Percentiles rank a stretch among this genome's conserved stretches.
Evolutionary conservation across 805 yeast species (phyloP).

Genomic region (Pichia exigua): DNA sequence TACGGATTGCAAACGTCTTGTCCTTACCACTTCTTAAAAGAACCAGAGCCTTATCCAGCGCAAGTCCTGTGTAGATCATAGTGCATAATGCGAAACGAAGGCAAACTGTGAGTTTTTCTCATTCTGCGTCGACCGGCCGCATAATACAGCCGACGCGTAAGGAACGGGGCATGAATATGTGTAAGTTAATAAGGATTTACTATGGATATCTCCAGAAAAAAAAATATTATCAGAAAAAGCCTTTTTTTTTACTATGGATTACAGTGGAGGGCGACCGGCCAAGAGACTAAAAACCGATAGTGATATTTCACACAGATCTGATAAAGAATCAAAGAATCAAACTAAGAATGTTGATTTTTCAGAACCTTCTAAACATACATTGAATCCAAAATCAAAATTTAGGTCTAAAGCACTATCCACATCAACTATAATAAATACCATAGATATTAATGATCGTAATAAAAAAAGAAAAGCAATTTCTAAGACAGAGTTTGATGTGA

Average conservation of each 20-base stretch:
- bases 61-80: background rate
- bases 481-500: background rate
- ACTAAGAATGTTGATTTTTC: background rate
- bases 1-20: background rate
- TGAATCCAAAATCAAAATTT: background rate
- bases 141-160: background rate
- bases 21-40: background rate
- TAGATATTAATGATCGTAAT: background rate
- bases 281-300: background rate
- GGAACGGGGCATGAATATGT: background rate
- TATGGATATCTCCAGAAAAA: background rate
- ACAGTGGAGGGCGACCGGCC: background rate
- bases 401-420: background rate
- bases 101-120: background rate
- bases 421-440: background rate
- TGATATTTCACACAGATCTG: too few relatives aligned
- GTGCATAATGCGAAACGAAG: background rate
- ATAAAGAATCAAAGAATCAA: background rate
- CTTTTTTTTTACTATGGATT: background rate
- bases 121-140: background rate
- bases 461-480: constrained; percentile 5
- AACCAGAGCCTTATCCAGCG: background rate
- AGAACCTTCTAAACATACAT: background rate
- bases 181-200: background rate
- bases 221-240: background rate